Evolutionary conservation across 2,329 filamentous ascomycete species (phyloP).

Genomic region (Bipolaris oryzae): DNA sequence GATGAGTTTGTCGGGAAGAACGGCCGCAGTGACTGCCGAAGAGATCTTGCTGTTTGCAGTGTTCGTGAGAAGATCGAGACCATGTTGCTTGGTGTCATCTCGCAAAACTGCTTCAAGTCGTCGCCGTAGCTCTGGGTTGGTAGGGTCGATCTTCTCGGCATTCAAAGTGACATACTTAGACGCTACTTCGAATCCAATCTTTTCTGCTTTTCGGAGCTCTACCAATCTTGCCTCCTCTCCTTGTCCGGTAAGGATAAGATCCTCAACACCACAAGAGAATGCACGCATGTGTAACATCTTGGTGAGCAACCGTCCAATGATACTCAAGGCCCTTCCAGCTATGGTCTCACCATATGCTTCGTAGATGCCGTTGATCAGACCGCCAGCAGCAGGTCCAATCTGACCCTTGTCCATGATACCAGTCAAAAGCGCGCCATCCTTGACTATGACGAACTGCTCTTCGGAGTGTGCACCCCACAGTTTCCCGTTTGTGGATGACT

Average conservation of each 20-base stretch:
- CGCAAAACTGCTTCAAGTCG: conserved; percentile 88
- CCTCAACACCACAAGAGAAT: conserved; percentile 97
- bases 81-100: conserved; percentile 88
- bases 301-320: conserved; percentile 86
- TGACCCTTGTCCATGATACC: conserved; percentile 97
- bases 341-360: conserved; percentile 88
- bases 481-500: conserved; percentile 76
- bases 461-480: conserved; percentile 78
- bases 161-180: conserved; percentile 86
- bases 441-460: conserved; percentile 81
- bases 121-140: conserved; percentile 72
- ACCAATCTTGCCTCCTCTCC: conserved; percentile 75
- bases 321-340: conserved; percentile 86
- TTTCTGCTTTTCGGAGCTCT: conserved; percentile 69
- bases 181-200: conserved; percentile 78
- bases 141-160: conserved; percentile 64
- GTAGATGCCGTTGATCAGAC: conserved; percentile 89
- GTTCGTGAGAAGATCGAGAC: conserved; percentile 88
- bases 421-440: conserved; percentile 83
- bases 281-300: conserved; percentile 90
- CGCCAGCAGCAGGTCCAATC: conserved; percentile 84
- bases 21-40: conserved; percentile 75
- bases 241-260: conserved; percentile 80
- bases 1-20: conserved; percentile 79
- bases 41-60: conserved; percentile 72